phyloP scores from a whole-genome alignment of 2,329 filamentous ascomycete species.

The Aspergillus pseudoterreus region DNA sequence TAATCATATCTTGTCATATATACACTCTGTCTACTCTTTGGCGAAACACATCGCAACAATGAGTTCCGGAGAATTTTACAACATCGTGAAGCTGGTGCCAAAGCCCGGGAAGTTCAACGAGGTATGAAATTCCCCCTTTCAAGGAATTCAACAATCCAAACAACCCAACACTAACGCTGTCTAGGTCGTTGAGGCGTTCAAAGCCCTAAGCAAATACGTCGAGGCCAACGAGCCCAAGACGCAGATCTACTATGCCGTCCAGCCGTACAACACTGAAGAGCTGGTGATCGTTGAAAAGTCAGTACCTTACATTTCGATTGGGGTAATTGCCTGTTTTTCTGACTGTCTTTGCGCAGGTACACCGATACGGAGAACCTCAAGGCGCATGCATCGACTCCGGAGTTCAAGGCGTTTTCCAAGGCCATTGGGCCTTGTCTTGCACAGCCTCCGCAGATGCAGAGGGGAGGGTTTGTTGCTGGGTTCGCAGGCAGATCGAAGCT shows the following conservation, averaged over 20 bases:
- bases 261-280: constrained; percentile 13
- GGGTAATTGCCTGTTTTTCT: background rate
- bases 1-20: too few relatives aligned
- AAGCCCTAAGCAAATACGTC: constrained; percentile 13
- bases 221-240: constrained; percentile 17
- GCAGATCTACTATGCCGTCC: constrained; percentile 18
- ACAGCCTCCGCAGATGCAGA: constrained; percentile 13
- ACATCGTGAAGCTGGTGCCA: constrained; percentile 18
- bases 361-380: constrained; percentile 15
- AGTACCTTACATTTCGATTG: background rate
- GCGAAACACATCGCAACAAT: constrained; percentile 1
- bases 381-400: constrained; percentile 10
- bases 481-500: constrained; percentile 18
- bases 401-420: constrained; percentile 15
- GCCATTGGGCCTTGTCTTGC: constrained; percentile 12
- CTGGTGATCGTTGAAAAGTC: constrained; percentile 19
- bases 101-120: constrained; percentile 17
- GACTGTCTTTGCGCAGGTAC: constrained; percentile 7
- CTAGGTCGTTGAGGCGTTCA: constrained; percentile 16
- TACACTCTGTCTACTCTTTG: background rate
- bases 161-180: background rate
- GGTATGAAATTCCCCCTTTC: constrained; percentile 1
- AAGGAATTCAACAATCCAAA: background rate
- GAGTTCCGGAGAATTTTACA: constrained; percentile 14
- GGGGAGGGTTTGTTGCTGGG: constrained; percentile 12